Base-by-base conservation (phyloP, 2,329 filamentous ascomycete genomes). In the Pezicula neosporulosa region DNA sequence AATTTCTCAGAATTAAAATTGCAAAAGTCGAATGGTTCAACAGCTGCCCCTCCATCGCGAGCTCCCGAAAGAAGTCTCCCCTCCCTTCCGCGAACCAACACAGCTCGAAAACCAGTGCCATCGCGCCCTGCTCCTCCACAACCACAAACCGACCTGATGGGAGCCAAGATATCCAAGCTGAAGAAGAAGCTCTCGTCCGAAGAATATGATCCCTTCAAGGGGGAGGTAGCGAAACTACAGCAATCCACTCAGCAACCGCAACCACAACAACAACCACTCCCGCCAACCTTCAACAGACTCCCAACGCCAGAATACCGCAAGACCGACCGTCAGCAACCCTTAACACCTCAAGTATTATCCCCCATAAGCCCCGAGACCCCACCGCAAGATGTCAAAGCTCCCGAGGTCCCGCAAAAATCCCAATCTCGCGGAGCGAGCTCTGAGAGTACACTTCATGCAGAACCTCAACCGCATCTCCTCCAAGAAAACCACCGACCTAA, bases 11-110 rank as follows among this genome's bases (percentile, higher is more conserved):
- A 65, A 24, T 54, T 68, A 28, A 64, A 64, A 33, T 56, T 67
- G 27, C 44, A 59, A 37, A 58, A 60, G 39, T 63, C 59, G 50
- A 66, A 67, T 59, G 63, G 65, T 12, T 63, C 63, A 24, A 66
- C 65, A 2, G 60, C 60, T 8, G 59, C 51, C 37, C 59, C 59
- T 41, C 58, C 61, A 44, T 50, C 52, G 33, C 61, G 51, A 52
- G 24, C 54, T 12, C 46, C 47, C 12, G 51, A 61, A 33, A 56
- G 56, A 35, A 46, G 48, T 35, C 48, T 60, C 30, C 57, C 58
- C 16, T 16, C 51, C 36, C 44, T 58, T 9, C 60, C 59, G 19
- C 54, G 53, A 48, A 58, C 55, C 39, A 44, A 47, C 21, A 47
- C 52, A 39, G 55, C 50, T 21, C 57, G 60, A 38, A 63, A 60